A percentile compares a stretch with the other conserved stretches of the same genome.
phyloP scores from a whole-genome alignment of 257 asterid species.

The Petunia axillaris region DNA sequence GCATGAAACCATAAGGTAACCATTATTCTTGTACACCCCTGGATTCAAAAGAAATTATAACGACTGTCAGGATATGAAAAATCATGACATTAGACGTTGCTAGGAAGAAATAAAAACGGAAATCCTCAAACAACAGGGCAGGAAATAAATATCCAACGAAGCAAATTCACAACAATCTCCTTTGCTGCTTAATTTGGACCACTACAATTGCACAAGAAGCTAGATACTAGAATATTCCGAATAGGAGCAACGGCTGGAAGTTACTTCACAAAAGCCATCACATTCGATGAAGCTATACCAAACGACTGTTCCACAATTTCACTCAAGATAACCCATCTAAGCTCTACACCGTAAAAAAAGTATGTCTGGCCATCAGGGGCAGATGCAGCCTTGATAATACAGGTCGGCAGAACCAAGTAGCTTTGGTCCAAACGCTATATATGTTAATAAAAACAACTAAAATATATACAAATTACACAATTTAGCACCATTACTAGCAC shows the following conservation, averaged over 20 bases:
- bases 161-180: conserved; percentile 16
- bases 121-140: background rate
- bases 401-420: no score
- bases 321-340: background rate
- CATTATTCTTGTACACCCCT: conserved; percentile 97
- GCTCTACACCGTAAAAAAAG: background rate
- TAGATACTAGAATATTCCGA: conserved; percentile 2
- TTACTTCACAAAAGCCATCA: background rate
- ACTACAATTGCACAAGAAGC: background rate
- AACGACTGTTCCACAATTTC: background rate
- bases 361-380: background rate
- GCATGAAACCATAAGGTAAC: conserved; percentile 95
- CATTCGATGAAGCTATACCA: background rate
- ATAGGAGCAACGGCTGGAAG: background rate
- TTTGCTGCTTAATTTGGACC: conserved; percentile 9
- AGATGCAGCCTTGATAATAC: no score
- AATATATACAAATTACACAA: no score
- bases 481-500: no score
- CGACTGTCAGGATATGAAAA: conserved; percentile 14
- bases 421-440: no score
- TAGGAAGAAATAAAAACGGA: background rate
- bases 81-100: background rate
- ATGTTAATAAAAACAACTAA: no score
- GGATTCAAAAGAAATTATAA: conserved; percentile 29
- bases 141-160: conserved; percentile 24